Conservation (phyloP, 2,329 filamentous ascomycete genomes). For the Ascochyta koolunga region DNA sequence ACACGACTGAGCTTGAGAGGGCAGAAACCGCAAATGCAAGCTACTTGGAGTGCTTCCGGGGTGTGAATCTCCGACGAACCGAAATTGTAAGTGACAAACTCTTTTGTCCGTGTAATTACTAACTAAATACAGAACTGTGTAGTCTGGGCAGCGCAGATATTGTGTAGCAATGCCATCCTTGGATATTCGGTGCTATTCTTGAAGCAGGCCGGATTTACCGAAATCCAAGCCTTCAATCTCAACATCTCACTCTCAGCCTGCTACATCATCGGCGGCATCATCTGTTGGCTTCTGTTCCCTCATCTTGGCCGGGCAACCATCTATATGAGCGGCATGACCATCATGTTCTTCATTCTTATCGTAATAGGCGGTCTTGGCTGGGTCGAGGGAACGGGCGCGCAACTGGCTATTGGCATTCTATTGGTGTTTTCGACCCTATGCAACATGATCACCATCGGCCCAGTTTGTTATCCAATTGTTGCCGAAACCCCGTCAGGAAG, state of each 20-base stretch:
- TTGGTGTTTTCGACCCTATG: neutral
- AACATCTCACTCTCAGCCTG: neutral
- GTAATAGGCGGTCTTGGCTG: neutral
- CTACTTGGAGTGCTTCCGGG: neutral
- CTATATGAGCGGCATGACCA: neutral
- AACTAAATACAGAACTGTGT: neutral
- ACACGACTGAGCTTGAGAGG: neutral
- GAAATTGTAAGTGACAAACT: neutral
- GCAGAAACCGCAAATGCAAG: neutral
- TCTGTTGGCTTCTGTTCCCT: slow-evolving; percentile 2
- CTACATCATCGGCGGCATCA: slow-evolving; percentile 1
- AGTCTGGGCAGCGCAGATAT: neutral
- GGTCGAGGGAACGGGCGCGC: neutral
- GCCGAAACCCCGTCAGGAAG: neutral
- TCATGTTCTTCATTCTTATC: neutral
- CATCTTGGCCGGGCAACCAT: neutral
- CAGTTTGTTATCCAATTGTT: slow-evolving; percentile 1
- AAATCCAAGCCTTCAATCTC: slow-evolving; percentile 2
- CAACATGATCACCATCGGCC: slow-evolving; percentile 2
- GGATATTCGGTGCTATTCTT: neutral
- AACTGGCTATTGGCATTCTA: neutral
- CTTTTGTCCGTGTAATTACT: neutral
- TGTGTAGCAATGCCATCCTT: neutral
- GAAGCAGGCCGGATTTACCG: neutral
- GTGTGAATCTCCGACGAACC: neutral